Evolutionary conservation across 768 basidiomycete species (phyloP).

Genomic region (Lenzites betulinus): DNA sequence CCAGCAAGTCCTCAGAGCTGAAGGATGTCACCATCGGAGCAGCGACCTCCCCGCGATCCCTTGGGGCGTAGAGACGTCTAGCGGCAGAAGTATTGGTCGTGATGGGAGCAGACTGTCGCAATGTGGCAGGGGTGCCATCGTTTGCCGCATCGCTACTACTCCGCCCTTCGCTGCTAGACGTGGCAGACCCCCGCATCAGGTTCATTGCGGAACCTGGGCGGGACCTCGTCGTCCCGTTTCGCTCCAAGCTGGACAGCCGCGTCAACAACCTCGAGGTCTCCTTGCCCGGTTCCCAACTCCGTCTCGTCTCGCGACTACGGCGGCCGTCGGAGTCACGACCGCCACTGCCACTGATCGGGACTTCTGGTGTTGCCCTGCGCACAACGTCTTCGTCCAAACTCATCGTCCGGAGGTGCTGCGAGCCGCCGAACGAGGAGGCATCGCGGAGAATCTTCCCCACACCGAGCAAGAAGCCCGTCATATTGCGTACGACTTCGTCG

Average conservation of each 20-base stretch:
- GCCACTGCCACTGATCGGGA: constrained; percentile 39
- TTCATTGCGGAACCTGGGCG: constrained; percentile 20
- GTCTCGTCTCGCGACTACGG: constrained; percentile 50
- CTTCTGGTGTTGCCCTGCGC: constrained; percentile 38
- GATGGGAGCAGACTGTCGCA: constrained; percentile 20
- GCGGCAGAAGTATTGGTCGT: constrained; percentile 37
- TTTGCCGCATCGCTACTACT: constrained; percentile 20
- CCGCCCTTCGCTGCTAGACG: constrained; percentile 35
- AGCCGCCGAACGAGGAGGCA: constrained; percentile 34
- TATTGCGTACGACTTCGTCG: constrained; percentile 76
- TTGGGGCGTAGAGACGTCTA: constrained; percentile 58
- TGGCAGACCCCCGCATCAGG: constrained; percentile 26
- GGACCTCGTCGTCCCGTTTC: constrained; percentile 15
- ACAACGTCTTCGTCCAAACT: constrained; percentile 56
- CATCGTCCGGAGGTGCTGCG: constrained; percentile 49
- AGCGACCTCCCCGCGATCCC: constrained; percentile 47
- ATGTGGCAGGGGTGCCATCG: constrained; percentile 26
- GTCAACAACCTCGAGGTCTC: constrained; percentile 27
- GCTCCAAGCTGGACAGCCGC: constrained; percentile 30
- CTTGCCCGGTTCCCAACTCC: constrained; percentile 46
- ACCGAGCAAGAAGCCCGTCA: constrained; percentile 77
- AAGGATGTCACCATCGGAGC: constrained; percentile 18
- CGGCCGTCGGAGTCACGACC: constrained; percentile 58
- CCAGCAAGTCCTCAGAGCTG: constrained; percentile 29
- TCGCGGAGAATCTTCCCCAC: constrained; percentile 72